Evolutionary conservation across 495 filamentous ascomycete genomes (phyloP).

Genomic region (Aspergillus biplanus): DNA sequence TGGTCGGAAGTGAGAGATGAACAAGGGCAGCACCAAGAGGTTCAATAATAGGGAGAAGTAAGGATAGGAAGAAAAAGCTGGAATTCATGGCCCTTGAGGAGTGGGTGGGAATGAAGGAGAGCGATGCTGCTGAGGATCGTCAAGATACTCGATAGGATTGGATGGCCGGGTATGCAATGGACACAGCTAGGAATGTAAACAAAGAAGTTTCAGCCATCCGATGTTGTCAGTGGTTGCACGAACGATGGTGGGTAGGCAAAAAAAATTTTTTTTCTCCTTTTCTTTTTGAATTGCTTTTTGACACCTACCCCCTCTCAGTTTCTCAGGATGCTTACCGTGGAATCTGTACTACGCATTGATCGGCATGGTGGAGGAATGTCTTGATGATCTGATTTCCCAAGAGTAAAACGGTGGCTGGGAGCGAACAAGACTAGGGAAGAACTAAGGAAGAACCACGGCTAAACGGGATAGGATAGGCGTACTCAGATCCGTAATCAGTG

Average conservation of each 20-base stretch:
- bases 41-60: conserved; percentile 22
- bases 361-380: conserved; percentile 19
- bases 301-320: conserved; percentile 8
- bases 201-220: conserved; percentile 18
- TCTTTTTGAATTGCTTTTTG: conserved; percentile 4
- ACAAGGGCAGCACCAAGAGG: conserved; percentile 3
- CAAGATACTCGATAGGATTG: conserved; percentile 22
- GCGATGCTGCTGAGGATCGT: conserved; percentile 23
- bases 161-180: conserved; percentile 24
- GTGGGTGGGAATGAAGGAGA: conserved; percentile 25
- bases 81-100: conserved; percentile 25
- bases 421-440: conserved; percentile 14
- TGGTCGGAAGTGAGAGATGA: conserved; percentile 2
- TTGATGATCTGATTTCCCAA: conserved; percentile 19
- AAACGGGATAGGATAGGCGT: conserved; percentile 17
- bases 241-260: background rate
- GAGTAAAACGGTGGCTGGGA: conserved; percentile 29
- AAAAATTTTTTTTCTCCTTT: conserved; percentile 16
- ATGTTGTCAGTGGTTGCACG: conserved; percentile 23
- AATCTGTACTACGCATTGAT: conserved; percentile 25
- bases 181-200: conserved; percentile 29
- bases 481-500: background rate
- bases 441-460: conserved; percentile 6
- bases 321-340: conserved; percentile 18
- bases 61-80: conserved; percentile 21